Evolutionary conservation across 768 basidiomycete genomes (phyloP), one percentile per base, ranked within the genome.

Genomic region (Russula ochroleuca): DNA sequence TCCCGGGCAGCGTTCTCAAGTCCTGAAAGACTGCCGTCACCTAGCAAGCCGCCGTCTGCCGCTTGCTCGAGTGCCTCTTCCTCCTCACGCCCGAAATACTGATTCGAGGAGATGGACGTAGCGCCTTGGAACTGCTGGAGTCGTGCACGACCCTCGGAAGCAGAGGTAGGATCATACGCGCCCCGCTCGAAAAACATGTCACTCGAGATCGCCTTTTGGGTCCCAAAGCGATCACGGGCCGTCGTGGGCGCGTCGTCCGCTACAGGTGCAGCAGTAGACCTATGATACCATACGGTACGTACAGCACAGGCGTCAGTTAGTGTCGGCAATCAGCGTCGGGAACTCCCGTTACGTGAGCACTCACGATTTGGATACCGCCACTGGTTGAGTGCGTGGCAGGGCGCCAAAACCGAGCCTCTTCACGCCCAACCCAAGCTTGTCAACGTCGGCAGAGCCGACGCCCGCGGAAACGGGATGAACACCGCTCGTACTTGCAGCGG

Each of bases 131-230:
- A 99, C 45, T 83, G 78, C 69, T 87, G 83, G 47, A 98, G 78
- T 2, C 96, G 86, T 13, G 81, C 75, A 71, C 92, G 89, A 6
- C 94, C 94, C 75, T 98, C 94, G 51, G 79, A 75, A 47, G 82
- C 70, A 4, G 85, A 80, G 41, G 73, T 70, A 2, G 92, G 84
- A 72, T 98, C 95, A 76, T 97, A 98, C 23, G 85, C 74, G 54
- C 90, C 89, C 47, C 96, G 84, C 25, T 88, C 93, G 73, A 98
- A 98, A 79, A 88, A 98, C 91, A 94, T 94, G 72, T 98, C 97
- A 4, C 94, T 96, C 6, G 95, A 98, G 73, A 99, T 99, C 59
- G 84, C 94, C 73, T 98, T 99, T 73, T 98, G 97, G 63, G 71
- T 74, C 2, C 93, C 92, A 73, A 98, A 99, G 70, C 91, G 92